A percentile compares a stretch with the other conserved stretches of the same genome.
These are phyloP conservation scores for Lepidium aucheri DNA, from an alignment of 345 rosid species.

Conservation along the genomic window DNA sequence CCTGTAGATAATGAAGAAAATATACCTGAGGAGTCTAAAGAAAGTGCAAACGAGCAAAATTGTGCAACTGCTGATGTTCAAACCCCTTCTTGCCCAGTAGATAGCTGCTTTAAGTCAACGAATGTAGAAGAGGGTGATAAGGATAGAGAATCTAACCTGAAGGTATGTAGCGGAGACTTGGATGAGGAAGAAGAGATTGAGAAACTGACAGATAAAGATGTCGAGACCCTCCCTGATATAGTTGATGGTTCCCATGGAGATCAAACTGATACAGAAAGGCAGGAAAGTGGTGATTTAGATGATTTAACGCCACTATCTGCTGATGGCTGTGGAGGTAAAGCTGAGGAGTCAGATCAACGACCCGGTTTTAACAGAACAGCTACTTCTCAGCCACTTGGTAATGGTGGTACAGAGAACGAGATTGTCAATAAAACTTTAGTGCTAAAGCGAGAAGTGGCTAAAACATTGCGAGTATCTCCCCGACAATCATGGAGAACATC, in stretches of 20 bases:
- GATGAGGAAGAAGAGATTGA: slow-evolving; percentile 3
- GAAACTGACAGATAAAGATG: not conserved
- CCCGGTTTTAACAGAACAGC: not conserved
- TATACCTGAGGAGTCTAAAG: slow-evolving; percentile 7
- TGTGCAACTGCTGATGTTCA: slow-evolving; percentile 27
- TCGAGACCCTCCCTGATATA: not conserved
- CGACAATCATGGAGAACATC: slow-evolving; percentile 15
- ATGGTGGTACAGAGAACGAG: slow-evolving; percentile 2
- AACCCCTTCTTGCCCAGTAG: slow-evolving; percentile 19
- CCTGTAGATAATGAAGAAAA: slow-evolving; percentile 6
- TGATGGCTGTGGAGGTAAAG: not conserved
- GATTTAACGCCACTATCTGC: not conserved
- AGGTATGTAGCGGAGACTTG: not conserved
- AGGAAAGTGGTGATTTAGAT: not conserved
- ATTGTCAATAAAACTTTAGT: not conserved
- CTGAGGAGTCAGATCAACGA: slow-evolving; percentile 3
- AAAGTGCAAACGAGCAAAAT: slow-evolving; percentile 1
- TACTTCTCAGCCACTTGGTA: not conserved
- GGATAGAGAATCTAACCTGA: not conserved
- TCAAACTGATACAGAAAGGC: not conserved
- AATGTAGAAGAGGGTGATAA: not conserved
- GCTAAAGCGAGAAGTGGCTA: not conserved
- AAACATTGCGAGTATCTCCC: slow-evolving; percentile 8
- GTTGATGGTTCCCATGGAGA: slow-evolving; percentile 1
- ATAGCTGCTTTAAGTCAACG: slow-evolving; percentile 12